Evolutionary conservation across 1,139 yeast genomes (phyloP).

Genomic region (Chernovozyma sophiae-reginae): DNA sequence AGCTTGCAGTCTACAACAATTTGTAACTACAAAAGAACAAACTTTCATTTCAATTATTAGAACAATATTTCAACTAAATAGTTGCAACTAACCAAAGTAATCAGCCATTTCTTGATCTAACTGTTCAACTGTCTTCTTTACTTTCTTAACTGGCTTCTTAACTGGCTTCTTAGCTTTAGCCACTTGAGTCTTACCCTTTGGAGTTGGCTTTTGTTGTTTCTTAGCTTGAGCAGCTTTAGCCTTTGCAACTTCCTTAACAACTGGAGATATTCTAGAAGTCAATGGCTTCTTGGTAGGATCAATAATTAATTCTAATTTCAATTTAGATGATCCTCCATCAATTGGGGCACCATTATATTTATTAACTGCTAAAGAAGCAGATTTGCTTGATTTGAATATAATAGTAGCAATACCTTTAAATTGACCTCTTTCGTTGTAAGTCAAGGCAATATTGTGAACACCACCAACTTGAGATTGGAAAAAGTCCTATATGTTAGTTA

Average conservation of each 20-base stretch:
- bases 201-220: constrained; percentile 10
- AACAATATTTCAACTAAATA: too few relatives aligned
- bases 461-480: constrained; percentile 87
- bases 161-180: constrained; percentile 25
- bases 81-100: constrained; percentile 56
- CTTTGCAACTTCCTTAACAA: constrained; percentile 34
- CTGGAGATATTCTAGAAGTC: constrained; percentile 62
- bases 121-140: constrained; percentile 81
- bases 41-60: too few relatives aligned
- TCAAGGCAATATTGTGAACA: constrained; percentile 64
- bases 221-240: constrained; percentile 17
- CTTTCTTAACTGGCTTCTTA: constrained; percentile 37
- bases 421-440: constrained; percentile 84
- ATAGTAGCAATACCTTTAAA: constrained; percentile 91
- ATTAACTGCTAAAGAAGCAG: constrained; percentile 71
- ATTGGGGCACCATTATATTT: constrained; percentile 91
- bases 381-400: constrained; percentile 62
- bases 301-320: constrained; percentile 80
- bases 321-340: constrained; percentile 76
- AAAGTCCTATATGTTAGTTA: constrained; percentile 61
- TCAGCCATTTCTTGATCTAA: constrained; percentile 94
- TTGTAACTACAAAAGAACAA: too few relatives aligned
- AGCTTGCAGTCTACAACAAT: too few relatives aligned
- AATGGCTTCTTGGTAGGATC: constrained; percentile 82
- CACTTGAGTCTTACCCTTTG: constrained; percentile 27